Evolutionary conservation across 345 rosid genomes (phyloP).

Genomic region (Durio zibethinus): DNA sequence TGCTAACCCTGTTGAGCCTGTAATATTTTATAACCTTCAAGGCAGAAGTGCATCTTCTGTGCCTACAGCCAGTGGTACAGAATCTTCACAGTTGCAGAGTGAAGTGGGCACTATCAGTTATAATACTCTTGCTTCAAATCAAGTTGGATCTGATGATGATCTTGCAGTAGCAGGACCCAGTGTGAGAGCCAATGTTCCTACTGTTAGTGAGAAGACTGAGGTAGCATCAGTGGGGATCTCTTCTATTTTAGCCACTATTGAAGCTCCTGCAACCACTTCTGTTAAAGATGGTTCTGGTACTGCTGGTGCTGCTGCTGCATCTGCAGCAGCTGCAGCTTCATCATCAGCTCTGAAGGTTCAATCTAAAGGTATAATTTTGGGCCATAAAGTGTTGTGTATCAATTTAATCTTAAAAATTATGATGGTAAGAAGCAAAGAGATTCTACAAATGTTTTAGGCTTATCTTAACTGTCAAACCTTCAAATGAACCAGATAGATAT

Average conservation of each 20-base stretch:
- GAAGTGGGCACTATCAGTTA: constrained; percentile 39
- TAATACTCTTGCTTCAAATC: constrained; percentile 26
- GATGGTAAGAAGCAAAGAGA: neutral
- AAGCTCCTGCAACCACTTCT: constrained; percentile 31
- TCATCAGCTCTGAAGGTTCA: constrained; percentile 48
- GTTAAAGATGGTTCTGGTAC: constrained; percentile 28
- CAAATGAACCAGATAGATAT: neutral
- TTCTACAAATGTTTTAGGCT: neutral
- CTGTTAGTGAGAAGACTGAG: constrained; percentile 27
- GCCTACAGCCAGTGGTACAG: constrained; percentile 34
- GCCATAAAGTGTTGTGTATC: neutral
- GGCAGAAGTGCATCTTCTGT: constrained; percentile 44
- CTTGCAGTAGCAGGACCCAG: constrained; percentile 28
- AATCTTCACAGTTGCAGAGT: constrained; percentile 40
- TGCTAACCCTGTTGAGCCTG: constrained; percentile 43
- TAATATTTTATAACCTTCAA: constrained; percentile 55
- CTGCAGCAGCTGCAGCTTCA: constrained; percentile 27
- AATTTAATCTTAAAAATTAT: neutral
- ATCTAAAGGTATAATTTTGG: constrained; percentile 60
- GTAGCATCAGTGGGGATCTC: constrained; percentile 31
- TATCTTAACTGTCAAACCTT: neutral
- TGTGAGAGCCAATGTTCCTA: constrained; percentile 27
- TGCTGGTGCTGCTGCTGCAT: constrained; percentile 23
- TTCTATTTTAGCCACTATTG: constrained; percentile 29
- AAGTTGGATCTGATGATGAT: constrained; percentile 25